Evolutionary conservation across 148 eudicot genomes (phyloP), one percentile per base, ranked within the genome.

Genomic region (Fagopyrum tataricum): DNA sequence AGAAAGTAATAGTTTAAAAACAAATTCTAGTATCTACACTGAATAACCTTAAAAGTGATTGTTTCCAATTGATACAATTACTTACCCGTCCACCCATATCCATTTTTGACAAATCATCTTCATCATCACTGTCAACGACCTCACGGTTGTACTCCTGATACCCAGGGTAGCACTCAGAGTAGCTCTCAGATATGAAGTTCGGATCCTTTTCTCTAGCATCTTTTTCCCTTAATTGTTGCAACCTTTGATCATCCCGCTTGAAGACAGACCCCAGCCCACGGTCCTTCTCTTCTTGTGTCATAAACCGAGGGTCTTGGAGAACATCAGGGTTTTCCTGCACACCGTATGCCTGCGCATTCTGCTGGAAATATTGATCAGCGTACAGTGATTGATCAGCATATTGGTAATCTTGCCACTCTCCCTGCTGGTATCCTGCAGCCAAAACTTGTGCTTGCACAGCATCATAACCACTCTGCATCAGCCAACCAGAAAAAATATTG

Each of bases 41-140:
- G 13, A 20, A 20, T 6, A 24, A 20, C 5, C 26, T 55, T 17
- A 8, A 20, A 61, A 5, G 12, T 4, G 7, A 4, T 6, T 5
- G 0, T 10, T 37, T 64, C n/a, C 40, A 52, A 23, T 31, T 6
- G 23, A 49, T 47, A 70, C 52, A 67, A 77, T 47, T 66, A 83
- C 98, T 83, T 79, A 95, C 98, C 73, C 98, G 93, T 15, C 97
- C 96, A 70, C 98, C 98, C 98, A 95, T 95, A 81, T 95, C 98
- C 98, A 95, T 95, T 79, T 95, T 95, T 44, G 98, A 85, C 75
- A 95, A 75, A 81, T 95, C 98, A 55, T 76, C 98, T 83, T 95
- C 98, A 77, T 91, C 97, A 78, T 95, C 98, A 70, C 98, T 95
- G 70, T 85, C 97, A 44, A 90, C 97, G 62, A 95, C 64, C 85